Percentiles rank a stretch among this genome's conserved stretches.
phyloP scores from a whole-genome alignment of 768 basidiomycete genomes.

The Infundibulicybe gibba region DNA sequence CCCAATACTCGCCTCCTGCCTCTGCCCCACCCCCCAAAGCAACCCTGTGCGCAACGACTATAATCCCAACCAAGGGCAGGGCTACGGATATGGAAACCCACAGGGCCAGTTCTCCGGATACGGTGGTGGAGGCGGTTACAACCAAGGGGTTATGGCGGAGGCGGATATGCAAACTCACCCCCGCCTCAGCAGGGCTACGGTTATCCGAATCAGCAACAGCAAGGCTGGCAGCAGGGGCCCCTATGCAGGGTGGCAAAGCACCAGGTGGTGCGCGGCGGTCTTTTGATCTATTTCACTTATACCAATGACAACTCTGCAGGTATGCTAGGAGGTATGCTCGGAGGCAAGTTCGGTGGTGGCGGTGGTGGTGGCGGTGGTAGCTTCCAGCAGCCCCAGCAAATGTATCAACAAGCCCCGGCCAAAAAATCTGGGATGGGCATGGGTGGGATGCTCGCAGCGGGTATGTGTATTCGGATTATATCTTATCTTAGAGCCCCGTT shows the following conservation, averaged over 20 bases:
- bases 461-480: conserved; percentile 26
- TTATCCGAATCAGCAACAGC: conserved; percentile 4
- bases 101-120: conserved; percentile 23
- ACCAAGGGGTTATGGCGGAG: conserved; percentile 16
- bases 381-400: conserved; percentile 24
- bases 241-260: neutral
- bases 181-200: conserved; percentile 17
- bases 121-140: conserved; percentile 12
- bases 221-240: conserved; percentile 13
- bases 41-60: conserved; percentile 13
- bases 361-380: conserved; percentile 10
- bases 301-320: neutral
- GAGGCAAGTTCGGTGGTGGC: conserved; percentile 13
- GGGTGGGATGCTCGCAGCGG: conserved; percentile 43
- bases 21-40: conserved; percentile 42
- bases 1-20: conserved; percentile 33
- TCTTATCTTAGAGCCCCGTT: conserved; percentile 1
- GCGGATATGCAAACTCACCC: conserved; percentile 13
- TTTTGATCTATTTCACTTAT: neutral
- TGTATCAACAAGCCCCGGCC: conserved; percentile 32
- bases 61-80: conserved; percentile 10
- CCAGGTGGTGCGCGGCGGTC: neutral
- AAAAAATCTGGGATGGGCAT: conserved; percentile 48
- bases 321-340: conserved; percentile 10
- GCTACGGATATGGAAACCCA: conserved; percentile 23